A percentile compares a stretch with the other conserved stretches of the same genome.
Evolutionary conservation across 306 rosid genomes (phyloP).

Genomic region (Prosopis cineraria): DNA sequence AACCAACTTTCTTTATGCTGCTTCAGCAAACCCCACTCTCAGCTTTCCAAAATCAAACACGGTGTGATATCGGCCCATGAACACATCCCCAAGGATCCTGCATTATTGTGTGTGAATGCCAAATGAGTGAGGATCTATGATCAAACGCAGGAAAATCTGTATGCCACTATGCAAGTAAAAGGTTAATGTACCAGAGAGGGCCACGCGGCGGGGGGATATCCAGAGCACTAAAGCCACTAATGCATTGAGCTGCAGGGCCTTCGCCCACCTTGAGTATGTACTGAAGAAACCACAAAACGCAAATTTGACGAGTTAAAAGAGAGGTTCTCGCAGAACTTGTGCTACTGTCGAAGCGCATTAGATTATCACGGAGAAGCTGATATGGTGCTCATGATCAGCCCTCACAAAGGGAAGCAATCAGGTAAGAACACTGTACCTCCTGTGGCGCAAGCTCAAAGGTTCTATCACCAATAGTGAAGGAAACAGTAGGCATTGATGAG

Average conservation of each 20-base stretch:
- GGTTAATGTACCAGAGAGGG: constrained; percentile 74
- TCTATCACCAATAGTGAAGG: constrained; percentile 81
- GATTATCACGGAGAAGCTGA: too few relatives aligned
- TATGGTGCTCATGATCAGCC: background rate
- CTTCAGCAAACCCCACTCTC: constrained; percentile 88
- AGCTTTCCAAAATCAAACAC: constrained; percentile 72
- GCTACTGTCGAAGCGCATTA: too few relatives aligned
- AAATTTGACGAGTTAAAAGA: too few relatives aligned
- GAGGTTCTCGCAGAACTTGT: too few relatives aligned
- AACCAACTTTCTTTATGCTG: constrained; percentile 45
- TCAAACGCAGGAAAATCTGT: constrained; percentile 23
- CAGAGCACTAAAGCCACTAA: constrained; percentile 77
- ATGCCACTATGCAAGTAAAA: background rate
- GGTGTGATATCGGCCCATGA: constrained; percentile 93
- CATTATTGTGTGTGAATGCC: constrained; percentile 35
- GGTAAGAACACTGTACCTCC: constrained; percentile 57
- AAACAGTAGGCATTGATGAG: constrained; percentile 71
- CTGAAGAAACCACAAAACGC: constrained; percentile 62
- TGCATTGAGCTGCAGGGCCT: constrained; percentile 80
- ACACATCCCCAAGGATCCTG: constrained; percentile 94
- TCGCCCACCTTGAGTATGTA: constrained; percentile 77
- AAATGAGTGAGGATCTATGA: constrained; percentile 27
- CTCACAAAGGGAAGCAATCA: constrained; percentile 11
- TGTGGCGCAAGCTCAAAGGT: constrained; percentile 62
- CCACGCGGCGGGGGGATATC: constrained; percentile 96